Conservation (phyloP, 2,329 filamentous ascomycete genomes). For the Aspergillus alliaceus region DNA sequence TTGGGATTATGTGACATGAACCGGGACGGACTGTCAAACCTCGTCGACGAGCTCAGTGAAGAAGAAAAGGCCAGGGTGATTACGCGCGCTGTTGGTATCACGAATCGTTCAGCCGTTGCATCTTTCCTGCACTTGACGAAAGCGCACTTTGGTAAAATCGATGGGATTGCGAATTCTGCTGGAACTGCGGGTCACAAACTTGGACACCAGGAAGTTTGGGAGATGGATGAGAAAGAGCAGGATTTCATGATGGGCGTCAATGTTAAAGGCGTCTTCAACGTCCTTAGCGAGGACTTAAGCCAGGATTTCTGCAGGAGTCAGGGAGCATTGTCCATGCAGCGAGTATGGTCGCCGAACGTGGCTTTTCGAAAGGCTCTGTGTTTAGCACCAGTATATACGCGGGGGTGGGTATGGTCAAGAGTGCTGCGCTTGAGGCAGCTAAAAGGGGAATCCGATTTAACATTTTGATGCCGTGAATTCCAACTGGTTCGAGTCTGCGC, state of each 20-base stretch:
- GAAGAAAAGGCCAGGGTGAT: background rate
- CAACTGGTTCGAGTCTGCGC: too few relatives aligned
- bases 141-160: background rate
- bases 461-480: background rate
- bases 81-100: background rate
- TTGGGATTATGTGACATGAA: background rate
- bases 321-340: constrained; percentile 5
- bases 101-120: background rate
- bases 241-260: constrained; percentile 1
- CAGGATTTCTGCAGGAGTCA: background rate
- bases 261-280: background rate
- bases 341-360: background rate
- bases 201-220: background rate
- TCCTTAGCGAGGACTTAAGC: background rate
- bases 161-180: constrained; percentile 2
- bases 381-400: background rate
- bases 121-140: background rate
- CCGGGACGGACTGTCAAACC: background rate
- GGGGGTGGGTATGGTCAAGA: constrained; percentile 2
- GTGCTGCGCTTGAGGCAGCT: background rate
- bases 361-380: background rate
- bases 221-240: background rate
- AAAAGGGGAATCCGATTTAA: constrained; percentile 3
- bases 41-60: background rate
- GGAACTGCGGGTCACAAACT: background rate